Evolutionary conservation across 139 green algal species (phyloP).

Genomic region (Chlorella sorokiniana): DNA sequence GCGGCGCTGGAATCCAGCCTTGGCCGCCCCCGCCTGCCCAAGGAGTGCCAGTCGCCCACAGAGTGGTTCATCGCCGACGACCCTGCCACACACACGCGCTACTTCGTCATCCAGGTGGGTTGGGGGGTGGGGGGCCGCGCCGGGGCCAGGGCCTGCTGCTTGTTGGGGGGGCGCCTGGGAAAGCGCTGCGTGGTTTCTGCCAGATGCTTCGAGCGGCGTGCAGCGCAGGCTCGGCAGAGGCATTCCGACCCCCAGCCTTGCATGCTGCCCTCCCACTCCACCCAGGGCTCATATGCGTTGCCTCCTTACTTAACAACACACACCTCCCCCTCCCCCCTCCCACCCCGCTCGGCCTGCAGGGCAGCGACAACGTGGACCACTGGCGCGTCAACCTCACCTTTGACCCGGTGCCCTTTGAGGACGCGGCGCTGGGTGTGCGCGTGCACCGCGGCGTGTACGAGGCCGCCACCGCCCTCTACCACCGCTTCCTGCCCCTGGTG

Average conservation of each 20-base stretch:
- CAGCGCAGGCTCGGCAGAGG: too few species aligned
- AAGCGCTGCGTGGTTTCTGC: too few species aligned
- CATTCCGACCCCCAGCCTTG: too few species aligned
- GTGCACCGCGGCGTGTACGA: slow-evolving; percentile 96
- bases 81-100: slow-evolving; percentile 54
- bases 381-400: slow-evolving; percentile 90
- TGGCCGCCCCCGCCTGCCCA: slow-evolving; percentile 27
- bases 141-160: too few species aligned
- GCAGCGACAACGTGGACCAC: slow-evolving; percentile 82
- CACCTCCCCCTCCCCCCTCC: not conserved
- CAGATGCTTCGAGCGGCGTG: too few species aligned
- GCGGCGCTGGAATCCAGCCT: slow-evolving; percentile 45
- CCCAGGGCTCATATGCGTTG: not conserved
- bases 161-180: too few species aligned
- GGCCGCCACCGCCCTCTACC: slow-evolving; percentile 84
- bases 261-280: not conserved
- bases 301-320: not conserved
- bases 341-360: slow-evolving; percentile 63
- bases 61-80: slow-evolving; percentile 90
- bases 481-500: slow-evolving; percentile 87
- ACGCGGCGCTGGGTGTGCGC: slow-evolving; percentile 75
- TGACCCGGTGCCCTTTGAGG: slow-evolving; percentile 95
- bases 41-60: slow-evolving; percentile 40
- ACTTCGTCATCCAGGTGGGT: slow-evolving; percentile 71
- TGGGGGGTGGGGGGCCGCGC: too few species aligned